Base-by-base conservation (phyloP, 495 filamentous ascomycete genomes). In the Glutinoglossum americanum region DNA sequence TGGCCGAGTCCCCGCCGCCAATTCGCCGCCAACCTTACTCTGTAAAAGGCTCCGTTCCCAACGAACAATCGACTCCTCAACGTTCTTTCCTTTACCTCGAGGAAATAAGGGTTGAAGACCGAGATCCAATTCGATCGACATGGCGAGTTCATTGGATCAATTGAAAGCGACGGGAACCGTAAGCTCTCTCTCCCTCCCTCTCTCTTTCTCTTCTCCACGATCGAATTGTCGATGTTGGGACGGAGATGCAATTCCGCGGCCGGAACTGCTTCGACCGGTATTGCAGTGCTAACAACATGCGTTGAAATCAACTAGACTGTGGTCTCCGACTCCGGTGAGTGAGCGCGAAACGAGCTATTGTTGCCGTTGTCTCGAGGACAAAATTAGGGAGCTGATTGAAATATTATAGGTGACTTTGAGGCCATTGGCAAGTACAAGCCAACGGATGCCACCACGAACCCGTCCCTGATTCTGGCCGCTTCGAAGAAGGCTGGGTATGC, bases 361-460 rank as follows among this genome's bases (percentile, higher is more conserved):
- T 32, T 1, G 4, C 7, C 0, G 48, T 17, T 57, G 55, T 59
- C 51, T 64, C 60, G 30, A 7, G 19, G 28, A 2, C 25, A 28
- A 35, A 11, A 10, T 41, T 30, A 39, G 19, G 21, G 4, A 7
- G 33, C 41, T 45, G 33, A 56, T 39, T 39, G 15, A 60, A n/a
- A 15, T 37, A 23, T 10, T 8, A 10, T 21, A 15, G 55, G 30
- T 56, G 23, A 55, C 59, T 21, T 51, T 57, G 44, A 33, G 56
- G 55, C 89, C 67, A 99, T 99, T 71, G 88, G 76, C 78, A 97
- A 99, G 76, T 99, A 99, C 81, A 92, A 95, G 80, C 92, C 92
- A 57, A 89, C 96, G 80, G 92, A 99, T 84, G 92, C 89, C 65
- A 96, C 89, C 67, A 99, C 92, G 71, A 99, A 99, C 78, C 92